Conservation (phyloP, 495 filamentous ascomycete genomes). For the Parmelia sp. region DNA sequence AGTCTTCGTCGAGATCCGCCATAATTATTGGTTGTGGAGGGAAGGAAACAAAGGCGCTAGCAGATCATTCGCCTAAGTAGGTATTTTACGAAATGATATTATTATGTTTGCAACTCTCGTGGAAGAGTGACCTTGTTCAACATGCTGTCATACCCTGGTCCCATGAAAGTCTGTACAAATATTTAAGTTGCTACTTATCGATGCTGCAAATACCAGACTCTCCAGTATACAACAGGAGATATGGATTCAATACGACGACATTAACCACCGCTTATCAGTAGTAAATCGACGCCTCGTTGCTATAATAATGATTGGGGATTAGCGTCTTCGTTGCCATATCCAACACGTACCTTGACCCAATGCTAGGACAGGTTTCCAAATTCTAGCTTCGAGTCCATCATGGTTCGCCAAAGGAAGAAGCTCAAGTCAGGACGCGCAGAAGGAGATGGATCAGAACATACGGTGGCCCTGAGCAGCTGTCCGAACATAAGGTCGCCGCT, state of each 20-base stretch:
- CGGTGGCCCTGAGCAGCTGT: background rate
- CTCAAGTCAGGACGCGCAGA: background rate
- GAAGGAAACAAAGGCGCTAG: background rate
- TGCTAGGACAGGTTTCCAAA: no score
- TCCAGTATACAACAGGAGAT: background rate
- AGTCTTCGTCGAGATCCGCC: constrained; percentile 23
- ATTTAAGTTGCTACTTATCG: background rate
- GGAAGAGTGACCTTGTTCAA: no score
- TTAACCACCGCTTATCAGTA: no score
- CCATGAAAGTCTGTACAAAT: no score
- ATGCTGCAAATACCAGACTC: background rate
- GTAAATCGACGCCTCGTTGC: no score
- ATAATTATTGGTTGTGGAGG: constrained; percentile 11
- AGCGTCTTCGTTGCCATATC: no score
- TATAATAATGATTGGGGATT: no score
- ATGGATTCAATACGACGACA: background rate
- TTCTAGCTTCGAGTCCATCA: no score
- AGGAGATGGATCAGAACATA: background rate
- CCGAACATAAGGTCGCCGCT: background rate
- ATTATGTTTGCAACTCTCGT: no score
- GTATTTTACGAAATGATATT: background rate
- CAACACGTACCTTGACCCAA: no score
- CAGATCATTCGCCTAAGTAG: background rate
- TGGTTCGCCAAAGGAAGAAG: background rate
- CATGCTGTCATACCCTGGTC: no score